Evolutionary conservation across 352 stramenopile genomes (phyloP), one percentile per base, ranked within the genome.

Genomic region (Phytophthora fragariae): DNA sequence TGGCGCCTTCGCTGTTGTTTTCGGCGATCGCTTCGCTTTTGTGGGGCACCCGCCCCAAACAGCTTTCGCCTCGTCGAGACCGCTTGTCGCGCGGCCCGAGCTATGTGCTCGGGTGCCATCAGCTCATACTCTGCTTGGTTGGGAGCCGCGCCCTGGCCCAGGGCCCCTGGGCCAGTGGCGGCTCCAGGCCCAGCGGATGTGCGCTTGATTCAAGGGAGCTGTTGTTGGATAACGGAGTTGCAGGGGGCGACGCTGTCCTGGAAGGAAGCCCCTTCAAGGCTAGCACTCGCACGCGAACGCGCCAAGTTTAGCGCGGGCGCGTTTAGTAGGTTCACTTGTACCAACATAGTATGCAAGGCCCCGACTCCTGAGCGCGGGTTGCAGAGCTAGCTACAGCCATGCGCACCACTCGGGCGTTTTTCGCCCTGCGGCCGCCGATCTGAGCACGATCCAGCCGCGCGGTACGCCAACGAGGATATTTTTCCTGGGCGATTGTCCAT

Each of bases 61-160:
- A 49, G 55, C 35, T 47, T 27, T 49, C 31, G 55, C 9, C 8
- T 33, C 7, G 44, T 50, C 17, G 44, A 50, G 17, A 50, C 44
- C 44, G 44, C 44, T 50, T 49, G 55, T 61, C 52, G 11, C 52
- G 52, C 52, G 52, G 55, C 15, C 35, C 35, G n/a, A 61, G 55
- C 55, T 50, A 61, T 49, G 35, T 50, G 17, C 55, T 4, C 17
- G 44, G 44, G 44, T n/a, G 37, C 9, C 19, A 52, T 49, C 33
- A 62, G 33, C 12, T 62, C 56, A 62, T 62, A 15, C 19, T 37
- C 5, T 52, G 56, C 56, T 62, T 52, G 35, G 33, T 41, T 31
- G 33, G 15, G n/a, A 19, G 56, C 8, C n/a, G 19, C 24, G 24
- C 24, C 24, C 24, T 27, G 24, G 24, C 24, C 24, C 24, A 27